Evolutionary conservation across 179 eudicot species (phyloP), one percentile per base, ranked within the genome.

Genomic region (Camellia oleifera): DNA sequence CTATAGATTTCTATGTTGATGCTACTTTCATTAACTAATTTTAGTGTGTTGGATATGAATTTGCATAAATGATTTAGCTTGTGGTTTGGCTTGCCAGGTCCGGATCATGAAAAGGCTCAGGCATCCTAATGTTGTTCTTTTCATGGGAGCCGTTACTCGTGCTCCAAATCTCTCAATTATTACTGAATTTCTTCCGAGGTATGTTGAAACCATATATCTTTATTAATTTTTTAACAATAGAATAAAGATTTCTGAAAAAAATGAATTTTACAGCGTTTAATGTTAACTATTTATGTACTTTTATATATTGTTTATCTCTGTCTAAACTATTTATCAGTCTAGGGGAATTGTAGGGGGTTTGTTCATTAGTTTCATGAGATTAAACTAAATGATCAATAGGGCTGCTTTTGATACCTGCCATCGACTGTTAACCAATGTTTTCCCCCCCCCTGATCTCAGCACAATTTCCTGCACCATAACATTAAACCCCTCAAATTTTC

Each of bases 111-210:
- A 89, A 88, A 91, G 88, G 83, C 80, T 94, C 72, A 87, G 99
- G 63, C 99, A 95, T 82, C 99, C 99, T 23, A 94, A 95, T 86
- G 95, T 95, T 69, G 98, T 95, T 78, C 92, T 95, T 53, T 95
- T 95, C 89, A 93, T 95, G 98, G 98, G 98, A 85, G 98, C 98
- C 78, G 83, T 95, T 70, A 95, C 98, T 77, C 98, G 92, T 75
- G 86, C 98, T 61, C 98, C 99, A 82, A 85, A 94, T 85, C 96
- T 96, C 58, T 96, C 97, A 52, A 96, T 94, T 83, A 82, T 95
- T 63, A 94, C 98, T 5, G 99, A 96, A 72, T 94, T 96, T 90
- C 98, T 96, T 86, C 98, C 93, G 78, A 92, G 99, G 98, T 94
- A 93, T 79, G 86, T 73, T 17, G 66, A 63, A 79, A 61, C 40